Percentiles rank a stretch among this genome's conserved stretches.
Evolutionary conservation across 2,329 filamentous ascomycete genomes (phyloP).

Genomic region (Fusarium nurragi): DNA sequence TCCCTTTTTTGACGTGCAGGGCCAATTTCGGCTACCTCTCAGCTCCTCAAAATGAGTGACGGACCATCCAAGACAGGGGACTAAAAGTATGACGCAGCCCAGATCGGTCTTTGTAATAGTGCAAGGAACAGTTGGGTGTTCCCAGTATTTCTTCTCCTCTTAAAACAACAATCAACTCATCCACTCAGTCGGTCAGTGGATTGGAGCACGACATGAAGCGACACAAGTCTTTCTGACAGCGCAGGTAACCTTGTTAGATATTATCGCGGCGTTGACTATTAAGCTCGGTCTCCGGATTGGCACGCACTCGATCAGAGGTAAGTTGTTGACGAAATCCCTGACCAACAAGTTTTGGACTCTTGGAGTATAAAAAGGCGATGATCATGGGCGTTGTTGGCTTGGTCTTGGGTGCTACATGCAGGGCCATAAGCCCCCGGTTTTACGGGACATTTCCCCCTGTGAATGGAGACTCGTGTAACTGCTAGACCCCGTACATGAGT

Average conservation of each 20-base stretch:
- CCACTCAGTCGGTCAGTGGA: constrained; percentile 1
- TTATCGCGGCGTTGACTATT: constrained; percentile 14
- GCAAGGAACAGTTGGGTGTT: constrained; percentile 14
- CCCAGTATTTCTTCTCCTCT: background rate
- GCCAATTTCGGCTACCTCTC: constrained; percentile 35
- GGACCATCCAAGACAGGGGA: constrained; percentile 21
- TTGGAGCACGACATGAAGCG: constrained; percentile 2
- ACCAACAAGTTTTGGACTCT: background rate
- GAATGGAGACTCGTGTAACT: constrained; percentile 20
- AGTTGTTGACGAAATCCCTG: constrained; percentile 5
- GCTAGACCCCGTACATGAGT: constrained; percentile 17
- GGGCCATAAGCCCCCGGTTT: constrained; percentile 24
- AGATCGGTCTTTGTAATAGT: constrained; percentile 18
- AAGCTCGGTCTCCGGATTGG: constrained; percentile 15
- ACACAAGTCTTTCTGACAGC: constrained; percentile 7
- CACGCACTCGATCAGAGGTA: constrained; percentile 11
- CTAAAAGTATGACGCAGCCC: constrained; percentile 33
- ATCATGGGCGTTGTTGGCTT: constrained; percentile 14
- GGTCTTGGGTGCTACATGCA: background rate
- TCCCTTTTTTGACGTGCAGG: constrained; percentile 22
- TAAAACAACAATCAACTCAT: background rate
- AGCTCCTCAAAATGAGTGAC: constrained; percentile 32
- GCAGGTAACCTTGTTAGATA: background rate
- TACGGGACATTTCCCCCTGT: background rate
- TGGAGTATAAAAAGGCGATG: background rate